phyloP scores from a whole-genome alignment of 202 grass and related monocot species.

The Elaeis oleifera region DNA sequence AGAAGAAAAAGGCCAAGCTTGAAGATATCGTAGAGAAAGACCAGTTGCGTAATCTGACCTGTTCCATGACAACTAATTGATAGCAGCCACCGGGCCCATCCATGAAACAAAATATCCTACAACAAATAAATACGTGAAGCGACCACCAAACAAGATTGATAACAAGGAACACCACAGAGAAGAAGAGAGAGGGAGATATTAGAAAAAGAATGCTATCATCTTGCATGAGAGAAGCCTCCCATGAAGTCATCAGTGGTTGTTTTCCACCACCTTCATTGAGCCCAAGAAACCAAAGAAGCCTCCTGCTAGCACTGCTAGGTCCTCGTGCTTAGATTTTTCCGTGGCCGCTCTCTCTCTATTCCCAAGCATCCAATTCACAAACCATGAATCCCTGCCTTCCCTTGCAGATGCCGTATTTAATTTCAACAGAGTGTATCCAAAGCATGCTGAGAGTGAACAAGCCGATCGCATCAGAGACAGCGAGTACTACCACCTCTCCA shows the following conservation, averaged over 20 bases:
- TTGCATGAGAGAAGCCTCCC: not conserved
- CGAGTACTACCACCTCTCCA: slow-evolving; percentile 60
- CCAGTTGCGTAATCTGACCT: not conserved
- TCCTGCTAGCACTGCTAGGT: slow-evolving; percentile 22
- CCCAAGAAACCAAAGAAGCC: not conserved
- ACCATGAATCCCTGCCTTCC: slow-evolving; percentile 69
- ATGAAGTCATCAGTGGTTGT: slow-evolving; percentile 41
- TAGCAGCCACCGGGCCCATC: not conserved
- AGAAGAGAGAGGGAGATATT: not conserved
- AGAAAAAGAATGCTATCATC: slow-evolving; percentile 21
- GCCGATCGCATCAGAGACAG: slow-evolving; percentile 47
- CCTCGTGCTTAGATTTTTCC: slow-evolving; percentile 51
- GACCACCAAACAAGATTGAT: not conserved
- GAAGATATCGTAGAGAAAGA: not conserved
- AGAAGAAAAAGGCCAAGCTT: not conserved
- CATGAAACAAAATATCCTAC: slow-evolving; percentile 7
- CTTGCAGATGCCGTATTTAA: slow-evolving; percentile 41
- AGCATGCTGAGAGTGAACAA: slow-evolving; percentile 33
- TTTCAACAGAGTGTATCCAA: slow-evolving; percentile 60
- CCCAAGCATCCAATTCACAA: slow-evolving; percentile 49
- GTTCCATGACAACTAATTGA: not conserved
- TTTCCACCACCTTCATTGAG: slow-evolving; percentile 9
- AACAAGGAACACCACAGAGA: not conserved
- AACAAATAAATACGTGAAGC: not conserved
- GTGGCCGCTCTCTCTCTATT: slow-evolving; percentile 45